phyloP scores from a whole-genome alignment of 441 rosid genomes.

The Iberis amara region DNA sequence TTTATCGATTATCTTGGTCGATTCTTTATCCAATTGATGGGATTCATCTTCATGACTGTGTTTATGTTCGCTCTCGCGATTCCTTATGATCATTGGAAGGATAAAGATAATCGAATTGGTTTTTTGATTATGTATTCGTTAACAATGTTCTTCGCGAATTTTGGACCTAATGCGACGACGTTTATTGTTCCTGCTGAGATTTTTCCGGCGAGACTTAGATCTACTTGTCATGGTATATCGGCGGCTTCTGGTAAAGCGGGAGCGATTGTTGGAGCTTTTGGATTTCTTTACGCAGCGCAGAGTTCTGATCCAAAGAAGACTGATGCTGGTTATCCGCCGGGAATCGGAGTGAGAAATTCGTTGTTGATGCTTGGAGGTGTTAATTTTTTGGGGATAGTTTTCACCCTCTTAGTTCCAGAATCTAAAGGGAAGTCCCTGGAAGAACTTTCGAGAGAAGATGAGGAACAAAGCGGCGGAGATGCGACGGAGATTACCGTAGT shows the following conservation, averaged over 20 bases:
- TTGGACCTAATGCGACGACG: slow-evolving; percentile 67
- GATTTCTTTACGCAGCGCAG: slow-evolving; percentile 42
- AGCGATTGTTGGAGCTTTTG: slow-evolving; percentile 60
- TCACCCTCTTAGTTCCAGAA: slow-evolving; percentile 56
- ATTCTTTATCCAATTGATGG: slow-evolving; percentile 43
- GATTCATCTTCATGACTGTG: slow-evolving; percentile 49
- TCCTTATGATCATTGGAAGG: slow-evolving; percentile 42
- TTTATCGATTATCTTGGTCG: slow-evolving; percentile 41
- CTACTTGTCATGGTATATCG: slow-evolving; percentile 63
- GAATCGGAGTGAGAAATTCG: slow-evolving; percentile 38
- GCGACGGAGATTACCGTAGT: slow-evolving; percentile 3
- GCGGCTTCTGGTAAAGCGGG: slow-evolving; percentile 72
- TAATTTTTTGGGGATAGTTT: slow-evolving; percentile 44
- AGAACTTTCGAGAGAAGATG: slow-evolving; percentile 55
- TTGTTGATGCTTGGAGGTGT: slow-evolving; percentile 41
- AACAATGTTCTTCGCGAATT: slow-evolving; percentile 59
- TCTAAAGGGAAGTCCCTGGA: slow-evolving; percentile 60
- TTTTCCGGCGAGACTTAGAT: slow-evolving; percentile 46
- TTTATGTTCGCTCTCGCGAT: slow-evolving; percentile 51
- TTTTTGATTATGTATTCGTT: slow-evolving; percentile 43
- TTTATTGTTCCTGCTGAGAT: slow-evolving; percentile 33
- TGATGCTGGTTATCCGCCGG: slow-evolving; percentile 39
- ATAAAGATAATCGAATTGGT: slow-evolving; percentile 24
- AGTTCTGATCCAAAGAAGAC: slow-evolving; percentile 23
- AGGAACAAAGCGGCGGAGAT: slow-evolving; percentile 15